Base-by-base conservation (phyloP, 2,329 filamentous ascomycete species). In the Fusarium sp. region DNA sequence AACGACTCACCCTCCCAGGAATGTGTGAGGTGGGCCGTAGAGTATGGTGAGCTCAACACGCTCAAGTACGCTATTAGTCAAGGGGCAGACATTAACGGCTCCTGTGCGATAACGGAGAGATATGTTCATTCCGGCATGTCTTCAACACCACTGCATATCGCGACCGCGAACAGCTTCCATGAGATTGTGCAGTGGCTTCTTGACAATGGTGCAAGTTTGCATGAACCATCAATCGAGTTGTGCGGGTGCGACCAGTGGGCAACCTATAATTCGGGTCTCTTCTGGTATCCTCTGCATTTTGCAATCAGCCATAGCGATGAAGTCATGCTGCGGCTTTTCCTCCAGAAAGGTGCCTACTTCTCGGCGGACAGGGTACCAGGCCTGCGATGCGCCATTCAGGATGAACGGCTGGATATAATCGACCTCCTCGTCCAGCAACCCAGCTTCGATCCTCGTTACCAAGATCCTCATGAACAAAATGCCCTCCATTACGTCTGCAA, bases 131-230 rank as follows among this genome's bases (percentile, higher is more conserved):
- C 16, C 4, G 16, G 4, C 9, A 9, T 4, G 1, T 64, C 54
- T 25, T 66, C 37, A 3, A 27, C 68, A 5, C 68, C 65, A n/a
- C 39, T 70, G 18, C 68, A 70, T 30, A 11, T 60, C 16, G 65
- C 68, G 6, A 25, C 56, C 18, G 8, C 16, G n/a, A 14, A 41
- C 4, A n/a, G 37, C 6, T 37, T 64, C 14, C 54, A 63, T 8
- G 52, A 70, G n/a, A 37, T 70, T n/a, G 65, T 61, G 9, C n/a
- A 13, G 9, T 68, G 54, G 65, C 66, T 70, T n/a, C 45, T 68
- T 18, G 65, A 68, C n/a, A 50, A 57, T n/a, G 65, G 59, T n/a
- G 65, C 59, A 30, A 45, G 34, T 2, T 8, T 70, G 11, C 18
- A 68, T 6, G 10, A 30, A 14, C 54, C 54, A 18, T 37, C 68